These are phyloP conservation scores for Amanita polypyramis DNA, from an alignment of 768 basidiomycete species.

Conservation along the genomic window DNA sequence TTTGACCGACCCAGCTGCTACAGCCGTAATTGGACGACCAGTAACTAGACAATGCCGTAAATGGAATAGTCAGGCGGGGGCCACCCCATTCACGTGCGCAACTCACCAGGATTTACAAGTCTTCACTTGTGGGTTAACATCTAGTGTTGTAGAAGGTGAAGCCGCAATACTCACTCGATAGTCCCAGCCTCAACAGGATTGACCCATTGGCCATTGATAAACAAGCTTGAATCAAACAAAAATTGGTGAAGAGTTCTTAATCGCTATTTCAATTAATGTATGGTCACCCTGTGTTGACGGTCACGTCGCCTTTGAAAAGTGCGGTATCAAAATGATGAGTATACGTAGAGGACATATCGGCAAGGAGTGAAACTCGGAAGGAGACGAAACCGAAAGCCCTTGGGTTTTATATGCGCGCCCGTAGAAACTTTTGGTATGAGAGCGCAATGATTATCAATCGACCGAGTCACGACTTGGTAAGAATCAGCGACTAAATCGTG, in stretches of 20 bases:
- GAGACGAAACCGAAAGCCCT: no score
- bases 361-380: no score
- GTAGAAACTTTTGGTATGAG: no score
- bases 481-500: no score
- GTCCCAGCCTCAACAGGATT: constrained; percentile 13
- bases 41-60: constrained; percentile 27
- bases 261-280: background rate
- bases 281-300: constrained; percentile 45
- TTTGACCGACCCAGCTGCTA: constrained; percentile 37
- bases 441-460: no score
- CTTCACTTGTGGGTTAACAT: constrained; percentile 20
- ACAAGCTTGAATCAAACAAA: constrained; percentile 10
- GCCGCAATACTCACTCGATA: constrained; percentile 13
- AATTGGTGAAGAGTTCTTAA: background rate
- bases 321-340: constrained; percentile 40
- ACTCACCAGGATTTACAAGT: constrained; percentile 40
- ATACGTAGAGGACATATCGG: constrained; percentile 24
- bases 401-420: no score
- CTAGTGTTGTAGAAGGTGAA: background rate
- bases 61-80: background rate
- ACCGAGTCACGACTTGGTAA: no score
- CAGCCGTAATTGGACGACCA: constrained; percentile 40
- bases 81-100: no score
- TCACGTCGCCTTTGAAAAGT: constrained; percentile 46
- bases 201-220: constrained; percentile 18